A percentile compares a stretch with the other conserved stretches of the same genome.
phyloP scores from a whole-genome alignment of 495 filamentous ascomycete genomes.

The Friedmanniomyces endolithicus region DNA sequence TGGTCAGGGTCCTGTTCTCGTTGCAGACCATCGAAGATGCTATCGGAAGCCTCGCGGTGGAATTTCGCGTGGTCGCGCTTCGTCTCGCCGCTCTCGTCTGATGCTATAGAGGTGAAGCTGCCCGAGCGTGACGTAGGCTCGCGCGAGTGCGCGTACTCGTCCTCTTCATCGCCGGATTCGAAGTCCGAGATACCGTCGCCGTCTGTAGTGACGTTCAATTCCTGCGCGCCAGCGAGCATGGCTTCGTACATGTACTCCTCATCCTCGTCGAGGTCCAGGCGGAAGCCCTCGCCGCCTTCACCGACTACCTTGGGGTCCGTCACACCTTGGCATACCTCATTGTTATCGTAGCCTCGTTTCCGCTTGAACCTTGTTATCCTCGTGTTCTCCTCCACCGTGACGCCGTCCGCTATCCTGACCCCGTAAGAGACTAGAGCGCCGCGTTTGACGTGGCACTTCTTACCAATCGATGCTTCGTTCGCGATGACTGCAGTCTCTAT shows the following conservation, averaged over 20 bases:
- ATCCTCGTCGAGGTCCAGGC: conserved; percentile 36
- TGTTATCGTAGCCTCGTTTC: conserved; percentile 32
- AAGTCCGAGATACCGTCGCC: conserved; percentile 67
- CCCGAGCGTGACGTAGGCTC: conserved; percentile 22
- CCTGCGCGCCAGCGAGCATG: conserved; percentile 46
- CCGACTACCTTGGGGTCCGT: conserved; percentile 47
- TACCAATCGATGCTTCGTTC: conserved; percentile 54
- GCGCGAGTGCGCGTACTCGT: background rate
- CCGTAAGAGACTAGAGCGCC: conserved; percentile 72
- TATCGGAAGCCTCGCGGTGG: conserved; percentile 75
- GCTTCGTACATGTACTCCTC: conserved; percentile 33
- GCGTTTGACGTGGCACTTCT: conserved; percentile 49
- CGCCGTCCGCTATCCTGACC: conserved; percentile 53
- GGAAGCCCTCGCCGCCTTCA: conserved; percentile 42
- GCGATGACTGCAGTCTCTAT: conserved; percentile 67
- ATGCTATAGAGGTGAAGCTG: conserved; percentile 43
- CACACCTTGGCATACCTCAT: conserved; percentile 30
- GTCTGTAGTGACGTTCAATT: conserved; percentile 51
- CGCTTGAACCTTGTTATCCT: conserved; percentile 45
- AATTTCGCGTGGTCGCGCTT: conserved; percentile 50
- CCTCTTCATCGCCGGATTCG: conserved; percentile 35
- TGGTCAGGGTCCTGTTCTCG: conserved; percentile 65
- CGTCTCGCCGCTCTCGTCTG: conserved; percentile 39
- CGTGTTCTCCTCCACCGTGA: conserved; percentile 39
- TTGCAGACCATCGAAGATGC: conserved; percentile 69